Percentiles rank a stretch among this genome's conserved stretches.
These are phyloP conservation scores for Fusarium dlaminii DNA, from an alignment of 2,329 filamentous ascomycete species.

Conservation along the genomic window DNA sequence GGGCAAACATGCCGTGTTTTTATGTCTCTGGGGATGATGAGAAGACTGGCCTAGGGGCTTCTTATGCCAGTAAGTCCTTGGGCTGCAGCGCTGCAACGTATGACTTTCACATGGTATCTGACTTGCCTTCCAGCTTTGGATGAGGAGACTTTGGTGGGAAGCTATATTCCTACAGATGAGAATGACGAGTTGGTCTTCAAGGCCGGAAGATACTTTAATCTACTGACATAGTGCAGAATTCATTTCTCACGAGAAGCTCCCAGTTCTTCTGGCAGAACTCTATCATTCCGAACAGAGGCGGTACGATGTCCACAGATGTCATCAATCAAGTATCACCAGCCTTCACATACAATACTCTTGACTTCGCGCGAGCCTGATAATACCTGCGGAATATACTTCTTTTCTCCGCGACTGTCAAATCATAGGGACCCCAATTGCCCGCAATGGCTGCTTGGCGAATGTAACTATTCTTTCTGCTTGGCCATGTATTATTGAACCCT, in stretches of 20 bases:
- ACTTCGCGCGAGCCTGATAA: constrained; percentile 50
- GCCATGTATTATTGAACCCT: background rate
- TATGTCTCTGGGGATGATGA: constrained; percentile 52
- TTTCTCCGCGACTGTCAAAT: constrained; percentile 48
- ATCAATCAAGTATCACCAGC: constrained; percentile 58
- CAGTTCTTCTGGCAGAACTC: constrained; percentile 24
- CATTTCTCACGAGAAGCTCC: constrained; percentile 34
- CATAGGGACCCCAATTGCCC: constrained; percentile 42
- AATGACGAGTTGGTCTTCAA: constrained; percentile 51
- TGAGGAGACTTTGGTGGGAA: constrained; percentile 49
- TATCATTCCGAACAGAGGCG: constrained; percentile 47
- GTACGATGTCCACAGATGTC: constrained; percentile 54
- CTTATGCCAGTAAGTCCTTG: constrained; percentile 55
- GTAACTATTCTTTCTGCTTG: constrained; percentile 35
- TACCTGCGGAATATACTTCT: constrained; percentile 49
- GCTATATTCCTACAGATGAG: constrained; percentile 55
- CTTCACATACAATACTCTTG: constrained; percentile 54
- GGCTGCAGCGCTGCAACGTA: background rate
- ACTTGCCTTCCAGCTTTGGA: constrained; percentile 45
- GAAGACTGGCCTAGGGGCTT: constrained; percentile 53
- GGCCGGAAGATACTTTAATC: too few relatives aligned
- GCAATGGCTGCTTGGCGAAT: constrained; percentile 52
- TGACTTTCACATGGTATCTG: background rate
- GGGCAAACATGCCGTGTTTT: constrained; percentile 52
- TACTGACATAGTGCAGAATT: constrained; percentile 20